Base-by-base conservation (phyloP, 495 filamentous ascomycete species). In the Annulohypoxylon stygium region DNA sequence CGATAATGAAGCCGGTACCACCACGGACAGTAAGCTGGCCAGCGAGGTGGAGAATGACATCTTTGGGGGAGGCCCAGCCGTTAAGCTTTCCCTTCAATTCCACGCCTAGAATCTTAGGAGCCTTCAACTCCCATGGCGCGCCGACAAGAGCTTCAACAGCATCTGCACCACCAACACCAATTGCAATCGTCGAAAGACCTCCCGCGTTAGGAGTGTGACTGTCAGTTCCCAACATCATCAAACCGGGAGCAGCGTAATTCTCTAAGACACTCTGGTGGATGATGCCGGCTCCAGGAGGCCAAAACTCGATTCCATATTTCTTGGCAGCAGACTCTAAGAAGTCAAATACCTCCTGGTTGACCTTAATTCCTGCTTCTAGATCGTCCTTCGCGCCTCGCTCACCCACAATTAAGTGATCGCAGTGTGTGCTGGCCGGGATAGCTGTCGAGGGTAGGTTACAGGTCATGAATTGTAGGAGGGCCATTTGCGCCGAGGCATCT, bases 161-260 rank as follows among this genome's bases (percentile, higher is more conserved):
- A 86, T 99, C 96, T 34, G 96, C 96, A 78, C 96, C 96, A 72
- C 96, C 96, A 36, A 99, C 96, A 82, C 96, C 96, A 77, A 99
- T 99, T 2, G 96, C 97, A 78, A 98, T 97, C 1, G 93, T 93
- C 67, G 92, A 94, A 39, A 99, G 82, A 68, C 96, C 96, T 79
- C 96, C 96, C 12, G 91, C 96, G 80, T 99, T 98, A 20, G 96
- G 96, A 30, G 96, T 98, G 83, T 98, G 96, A 78, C 95, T 97
- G 81, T 99, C 96, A 39, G 96, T 99, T 65, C 96, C 96, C n/a
- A 99, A 88, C 95, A 98, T 97, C 96, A 99, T 98, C 76, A 98
- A 79, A 51, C 96, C 96, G 4, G 96, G 96, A 4, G 94, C 90
- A n/a, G 96, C 93, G 78, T 99, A 99, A 82, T 98, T 98, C 86